A percentile compares a stretch with the other conserved stretches of the same genome.
Conservation (phyloP, 108 stramenopile genomes). For the Cyclotella distinguenda region DNA sequence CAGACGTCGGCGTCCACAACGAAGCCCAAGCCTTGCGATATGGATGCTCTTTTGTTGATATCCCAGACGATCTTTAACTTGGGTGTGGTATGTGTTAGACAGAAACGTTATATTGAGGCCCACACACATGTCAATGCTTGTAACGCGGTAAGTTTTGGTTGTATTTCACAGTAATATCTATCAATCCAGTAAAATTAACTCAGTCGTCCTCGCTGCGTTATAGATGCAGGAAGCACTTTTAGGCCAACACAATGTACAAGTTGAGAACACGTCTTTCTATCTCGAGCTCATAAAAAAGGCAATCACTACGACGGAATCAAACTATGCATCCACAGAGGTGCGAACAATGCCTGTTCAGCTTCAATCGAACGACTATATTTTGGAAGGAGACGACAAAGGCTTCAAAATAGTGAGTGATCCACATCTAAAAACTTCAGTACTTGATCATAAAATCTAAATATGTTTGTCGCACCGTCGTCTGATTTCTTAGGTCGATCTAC, state of each 20-base stretch:
- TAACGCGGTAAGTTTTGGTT: constrained; percentile 2
- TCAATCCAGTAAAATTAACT: not conserved
- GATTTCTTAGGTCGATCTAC: not conserved
- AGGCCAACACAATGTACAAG: constrained; percentile 1
- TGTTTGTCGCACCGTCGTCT: not conserved
- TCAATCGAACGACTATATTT: too few species aligned
- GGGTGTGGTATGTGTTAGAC: constrained; percentile 21
- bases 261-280: constrained; percentile 25
- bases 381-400: not conserved
- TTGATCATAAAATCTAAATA: too few species aligned
- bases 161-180: too few species aligned
- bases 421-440: too few species aligned
- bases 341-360: too few species aligned
- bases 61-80: constrained; percentile 30
- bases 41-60: constrained; percentile 24
- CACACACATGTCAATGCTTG: constrained; percentile 12
- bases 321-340: too few species aligned
- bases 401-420: not conserved
- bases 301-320: constrained; percentile 4
- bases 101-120: constrained; percentile 17
- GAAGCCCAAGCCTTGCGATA: not conserved
- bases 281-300: constrained; percentile 10
- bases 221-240: constrained; percentile 28
- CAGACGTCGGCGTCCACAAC: constrained; percentile 5
- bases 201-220: not conserved